A percentile compares a stretch with the other conserved stretches of the same genome.
These are phyloP conservation scores for Turnera subulata DNA, from an alignment of 345 rosid species.

Conservation along the genomic window DNA sequence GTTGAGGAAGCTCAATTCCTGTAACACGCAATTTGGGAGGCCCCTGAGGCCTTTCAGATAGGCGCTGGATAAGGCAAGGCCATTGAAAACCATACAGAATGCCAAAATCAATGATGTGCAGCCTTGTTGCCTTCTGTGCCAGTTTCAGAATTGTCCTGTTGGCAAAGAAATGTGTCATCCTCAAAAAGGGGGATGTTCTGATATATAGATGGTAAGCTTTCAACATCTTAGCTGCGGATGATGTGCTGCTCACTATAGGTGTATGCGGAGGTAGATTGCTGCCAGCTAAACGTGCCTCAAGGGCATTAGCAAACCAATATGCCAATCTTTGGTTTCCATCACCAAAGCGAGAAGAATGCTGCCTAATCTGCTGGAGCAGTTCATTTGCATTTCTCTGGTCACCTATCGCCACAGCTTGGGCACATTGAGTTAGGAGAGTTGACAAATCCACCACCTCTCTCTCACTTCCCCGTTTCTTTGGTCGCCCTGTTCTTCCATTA, in stretches of 20 bases:
- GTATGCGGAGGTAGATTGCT: constrained; percentile 23
- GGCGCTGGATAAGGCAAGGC: constrained; percentile 52
- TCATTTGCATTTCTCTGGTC: constrained; percentile 20
- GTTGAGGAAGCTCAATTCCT: constrained; percentile 52
- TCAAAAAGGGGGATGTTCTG: constrained; percentile 46
- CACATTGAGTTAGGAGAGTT: constrained; percentile 50
- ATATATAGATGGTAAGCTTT: constrained; percentile 44
- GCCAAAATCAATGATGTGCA: constrained; percentile 63
- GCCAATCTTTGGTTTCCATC: constrained; percentile 51
- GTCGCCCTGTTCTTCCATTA: constrained; percentile 27
- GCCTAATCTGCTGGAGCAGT: constrained; percentile 25
- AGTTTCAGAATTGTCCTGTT: constrained; percentile 38
- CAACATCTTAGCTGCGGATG: constrained; percentile 44
- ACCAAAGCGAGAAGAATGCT: constrained; percentile 23
- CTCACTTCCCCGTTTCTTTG: constrained; percentile 37
- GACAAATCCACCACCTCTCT: constrained; percentile 47
- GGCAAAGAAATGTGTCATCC: constrained; percentile 41
- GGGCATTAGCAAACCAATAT: constrained; percentile 53
- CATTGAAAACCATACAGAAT: constrained; percentile 59
- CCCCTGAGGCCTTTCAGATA: constrained; percentile 45
- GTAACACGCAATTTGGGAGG: constrained; percentile 51
- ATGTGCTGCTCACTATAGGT: constrained; percentile 16
- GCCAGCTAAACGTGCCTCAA: constrained; percentile 57
- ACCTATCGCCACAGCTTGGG: constrained; percentile 35
- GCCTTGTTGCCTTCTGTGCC: constrained; percentile 36